A percentile compares a stretch with the other conserved stretches of the same genome.
phyloP scores from a whole-genome alignment of 495 filamentous ascomycete species.

The Talaromyces trachyspermus region DNA sequence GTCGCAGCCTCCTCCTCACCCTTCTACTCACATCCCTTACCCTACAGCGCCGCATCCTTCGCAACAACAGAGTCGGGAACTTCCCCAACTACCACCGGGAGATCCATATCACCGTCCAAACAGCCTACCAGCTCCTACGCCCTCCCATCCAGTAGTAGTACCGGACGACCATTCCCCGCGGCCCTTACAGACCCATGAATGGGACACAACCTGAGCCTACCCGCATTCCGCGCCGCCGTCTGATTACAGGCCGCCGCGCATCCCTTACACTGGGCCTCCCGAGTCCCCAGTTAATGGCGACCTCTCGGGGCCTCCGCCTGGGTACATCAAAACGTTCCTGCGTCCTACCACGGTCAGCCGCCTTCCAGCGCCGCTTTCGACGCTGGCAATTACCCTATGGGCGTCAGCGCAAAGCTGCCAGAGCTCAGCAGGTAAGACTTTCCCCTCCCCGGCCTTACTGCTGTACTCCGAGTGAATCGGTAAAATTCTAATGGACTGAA shows the following conservation, averaged over 20 bases:
- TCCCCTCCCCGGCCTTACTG: neutral
- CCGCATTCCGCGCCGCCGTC: slow-evolving; percentile 26
- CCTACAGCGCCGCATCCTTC: slow-evolving; percentile 14
- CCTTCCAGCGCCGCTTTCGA: slow-evolving; percentile 27
- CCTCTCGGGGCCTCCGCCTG: slow-evolving; percentile 14
- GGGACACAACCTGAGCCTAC: slow-evolving; percentile 28
- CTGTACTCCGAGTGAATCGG: too few relatives aligned
- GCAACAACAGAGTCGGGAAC: slow-evolving; percentile 28
- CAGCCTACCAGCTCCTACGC: slow-evolving; percentile 23
- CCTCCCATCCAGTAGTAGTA: slow-evolving; percentile 19
- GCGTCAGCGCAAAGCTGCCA: slow-evolving; percentile 34
- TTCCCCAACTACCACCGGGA: slow-evolving; percentile 33
- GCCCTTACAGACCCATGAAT: slow-evolving; percentile 29
- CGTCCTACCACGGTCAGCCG: slow-evolving; percentile 17
- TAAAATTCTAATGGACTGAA: neutral
- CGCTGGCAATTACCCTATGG: slow-evolving; percentile 25
- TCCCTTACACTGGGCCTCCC: slow-evolving; percentile 22
- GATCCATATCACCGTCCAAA: slow-evolving; percentile 30
- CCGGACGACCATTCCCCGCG: slow-evolving; percentile 23
- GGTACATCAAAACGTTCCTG: slow-evolving; percentile 8
- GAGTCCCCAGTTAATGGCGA: slow-evolving; percentile 24
- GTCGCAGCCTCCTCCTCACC: slow-evolving; percentile 20
- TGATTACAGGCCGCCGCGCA: slow-evolving; percentile 29
- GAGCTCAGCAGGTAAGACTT: slow-evolving; percentile 35
- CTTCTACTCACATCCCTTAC: slow-evolving; percentile 13